phyloP scores from a whole-genome alignment of 176 grass and related monocot genomes.

The Raddia distichophylla region DNA sequence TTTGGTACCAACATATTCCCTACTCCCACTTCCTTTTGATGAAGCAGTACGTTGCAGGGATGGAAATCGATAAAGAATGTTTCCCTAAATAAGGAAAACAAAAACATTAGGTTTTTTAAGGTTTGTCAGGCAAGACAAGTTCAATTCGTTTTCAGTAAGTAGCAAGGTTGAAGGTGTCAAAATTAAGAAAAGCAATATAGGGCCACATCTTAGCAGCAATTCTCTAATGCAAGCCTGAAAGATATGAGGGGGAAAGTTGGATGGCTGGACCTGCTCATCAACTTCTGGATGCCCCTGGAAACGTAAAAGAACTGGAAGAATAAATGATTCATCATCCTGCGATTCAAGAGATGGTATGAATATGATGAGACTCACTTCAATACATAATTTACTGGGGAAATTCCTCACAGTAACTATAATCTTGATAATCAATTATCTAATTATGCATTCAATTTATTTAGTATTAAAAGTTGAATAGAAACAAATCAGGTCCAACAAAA shows the following conservation, averaged over 20 bases:
- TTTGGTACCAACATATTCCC: constrained; percentile 85
- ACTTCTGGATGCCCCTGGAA: constrained; percentile 95
- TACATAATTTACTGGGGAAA: constrained; percentile 11
- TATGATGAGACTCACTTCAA: constrained; percentile 35
- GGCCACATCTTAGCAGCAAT: not conserved
- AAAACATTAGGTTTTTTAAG: constrained; percentile 23
- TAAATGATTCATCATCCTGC: constrained; percentile 96
- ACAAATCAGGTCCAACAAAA: constrained; percentile 39
- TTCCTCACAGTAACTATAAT: constrained; percentile 29
- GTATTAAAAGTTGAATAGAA: not conserved
- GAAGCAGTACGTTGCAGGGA: constrained; percentile 88
- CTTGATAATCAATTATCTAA: constrained; percentile 24
- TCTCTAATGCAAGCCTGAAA: constrained; percentile 10
- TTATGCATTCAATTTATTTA: constrained; percentile 4
- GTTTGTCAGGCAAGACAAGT: not conserved
- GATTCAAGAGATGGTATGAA: constrained; percentile 40
- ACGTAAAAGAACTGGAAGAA: constrained; percentile 88
- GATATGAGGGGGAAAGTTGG: constrained; percentile 8
- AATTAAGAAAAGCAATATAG: constrained; percentile 30
- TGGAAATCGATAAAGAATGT: constrained; percentile 94
- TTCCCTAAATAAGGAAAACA: constrained; percentile 59
- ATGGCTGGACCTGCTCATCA: constrained; percentile 71
- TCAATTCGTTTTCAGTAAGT: not conserved
- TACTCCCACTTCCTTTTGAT: constrained; percentile 59
- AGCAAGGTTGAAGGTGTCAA: constrained; percentile 13